Evolutionary conservation across 352 stramenopile genomes (phyloP).

Genomic region (Phytophthora tubulina): DNA sequence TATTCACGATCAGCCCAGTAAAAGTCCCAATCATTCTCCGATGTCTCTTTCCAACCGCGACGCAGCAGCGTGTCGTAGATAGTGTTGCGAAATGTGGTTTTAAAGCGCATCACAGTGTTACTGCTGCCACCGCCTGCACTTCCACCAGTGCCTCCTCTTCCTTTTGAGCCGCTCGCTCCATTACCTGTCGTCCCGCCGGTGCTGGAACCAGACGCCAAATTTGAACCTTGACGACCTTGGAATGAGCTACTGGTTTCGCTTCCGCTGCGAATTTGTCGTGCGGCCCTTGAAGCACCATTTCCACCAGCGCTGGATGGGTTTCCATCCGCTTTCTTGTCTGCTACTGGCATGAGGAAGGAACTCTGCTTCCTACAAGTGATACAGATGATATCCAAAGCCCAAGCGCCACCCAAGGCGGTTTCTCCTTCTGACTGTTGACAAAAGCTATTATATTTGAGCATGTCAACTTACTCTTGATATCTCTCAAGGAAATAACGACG

Average conservation of each 20-base stretch:
- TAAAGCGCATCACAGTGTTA: conserved; percentile 62
- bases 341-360: conserved; percentile 21
- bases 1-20: conserved; percentile 92
- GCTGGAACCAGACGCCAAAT: conserved; percentile 17
- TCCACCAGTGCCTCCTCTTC: conserved; percentile 16
- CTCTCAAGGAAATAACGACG: neutral
- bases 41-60: conserved; percentile 92
- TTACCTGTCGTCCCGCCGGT: neutral
- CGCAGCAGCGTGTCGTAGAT: conserved; percentile 93
- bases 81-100: conserved; percentile 93
- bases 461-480: neutral
- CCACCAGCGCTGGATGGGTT: conserved; percentile 41
- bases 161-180: conserved; percentile 24
- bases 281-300: conserved; percentile 24
- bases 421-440: conserved; percentile 31
- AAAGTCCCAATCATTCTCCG: conserved; percentile 91
- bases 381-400: neutral
- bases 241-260: conserved; percentile 36
- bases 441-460: conserved; percentile 27
- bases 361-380: neutral
- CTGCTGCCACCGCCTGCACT: conserved; percentile 15
- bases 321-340: conserved; percentile 42
- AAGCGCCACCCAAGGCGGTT: conserved; percentile 9
- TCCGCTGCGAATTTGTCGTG: conserved; percentile 53
- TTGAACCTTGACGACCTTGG: conserved; percentile 25